A percentile compares a stretch with the other conserved stretches of the same genome.
phyloP scores from a whole-genome alignment of 768 basidiomycete genomes.

The Phylloporus sp. region DNA sequence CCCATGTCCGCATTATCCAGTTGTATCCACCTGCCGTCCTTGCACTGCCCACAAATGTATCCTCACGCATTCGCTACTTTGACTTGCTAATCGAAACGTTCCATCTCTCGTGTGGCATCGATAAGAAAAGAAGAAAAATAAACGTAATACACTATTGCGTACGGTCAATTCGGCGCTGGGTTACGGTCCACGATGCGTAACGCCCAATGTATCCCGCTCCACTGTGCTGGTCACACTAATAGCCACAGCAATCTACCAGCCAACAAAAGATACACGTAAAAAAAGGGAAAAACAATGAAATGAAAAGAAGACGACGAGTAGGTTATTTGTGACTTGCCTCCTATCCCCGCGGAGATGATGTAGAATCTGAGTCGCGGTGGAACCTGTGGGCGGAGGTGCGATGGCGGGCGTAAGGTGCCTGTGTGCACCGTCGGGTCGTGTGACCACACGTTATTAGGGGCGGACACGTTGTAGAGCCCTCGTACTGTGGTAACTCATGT shows the following conservation, averaged over 20 bases:
- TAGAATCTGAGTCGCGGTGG: conserved; percentile 22
- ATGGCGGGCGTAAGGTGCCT: conserved; percentile 8
- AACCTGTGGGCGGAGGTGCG: conserved; percentile 16
- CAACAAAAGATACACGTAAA: background rate
- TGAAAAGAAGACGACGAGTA: background rate
- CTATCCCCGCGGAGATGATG: conserved; percentile 15
- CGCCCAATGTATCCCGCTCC: background rate
- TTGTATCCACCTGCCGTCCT: conserved; percentile 17
- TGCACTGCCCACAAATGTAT: conserved; percentile 21
- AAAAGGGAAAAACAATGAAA: background rate
- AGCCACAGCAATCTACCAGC: too few species aligned
- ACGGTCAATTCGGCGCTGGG: background rate
- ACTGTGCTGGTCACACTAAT: background rate
- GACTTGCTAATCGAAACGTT: conserved; percentile 7
- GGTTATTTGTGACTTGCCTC: background rate
- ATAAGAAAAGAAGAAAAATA: background rate
- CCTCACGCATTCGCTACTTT: conserved; percentile 16
- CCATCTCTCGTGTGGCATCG: background rate
- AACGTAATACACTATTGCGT: conserved; percentile 4
- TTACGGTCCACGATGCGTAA: background rate
- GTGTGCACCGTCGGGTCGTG: background rate
- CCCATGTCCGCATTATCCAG: conserved; percentile 7
- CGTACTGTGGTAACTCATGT: conserved; percentile 11
- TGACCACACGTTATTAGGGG: background rate
- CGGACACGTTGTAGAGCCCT: conserved; percentile 8